Base-by-base conservation (phyloP, 768 basidiomycete genomes). In the Naganishia kalamii region DNA sequence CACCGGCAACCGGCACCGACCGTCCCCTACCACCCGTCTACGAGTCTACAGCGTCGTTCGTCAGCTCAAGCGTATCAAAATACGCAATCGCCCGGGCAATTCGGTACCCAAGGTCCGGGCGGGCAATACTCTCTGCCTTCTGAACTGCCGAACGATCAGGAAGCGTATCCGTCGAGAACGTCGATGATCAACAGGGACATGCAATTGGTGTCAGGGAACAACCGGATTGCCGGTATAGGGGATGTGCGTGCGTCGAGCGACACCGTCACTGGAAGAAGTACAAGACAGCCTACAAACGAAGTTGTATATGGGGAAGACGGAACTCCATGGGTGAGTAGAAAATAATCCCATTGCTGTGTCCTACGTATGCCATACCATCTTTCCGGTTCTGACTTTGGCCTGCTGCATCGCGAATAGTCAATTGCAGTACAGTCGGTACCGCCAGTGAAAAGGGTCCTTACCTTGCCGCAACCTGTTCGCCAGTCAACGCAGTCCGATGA, bases 161-260 rank as follows among this genome's bases (percentile, higher is more conserved):
- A 57, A 27, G 54, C 54, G 40, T 57, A 57, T 17, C 54, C 54
- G 7, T 57, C 54, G 13, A 57, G 37, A 40, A 57, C 54, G 13
- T 57, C 54, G 35, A 57, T 17, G 40, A 57, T 57, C 54, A 37
- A 57, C 54, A 41, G 54, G 37, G 54, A 57, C 17, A 57, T 57
- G 7, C 37, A 37, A 15, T 40, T 41, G 35, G 37, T 57, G 1
- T 37, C 51, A 4, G 51, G 12, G 19, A 4, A 5, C 3, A 21
- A 33, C 3, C 37, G 27, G 21, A 25, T 19, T 4, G 35, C 21
- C 13, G 37, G 37, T 1, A 7, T 35, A 23, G 51, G 1, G 40
- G 54, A 37, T 6, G 32, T n/a, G 7, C 35, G 21, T 15, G 29
- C 5, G 6, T 15, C 43, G 10, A n/a, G 35, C 35, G 51, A 13